Evolutionary conservation across 2,329 filamentous ascomycete species (phyloP), one percentile per base, ranked within the genome.

Genomic region (Colletotrichum sp.): DNA sequence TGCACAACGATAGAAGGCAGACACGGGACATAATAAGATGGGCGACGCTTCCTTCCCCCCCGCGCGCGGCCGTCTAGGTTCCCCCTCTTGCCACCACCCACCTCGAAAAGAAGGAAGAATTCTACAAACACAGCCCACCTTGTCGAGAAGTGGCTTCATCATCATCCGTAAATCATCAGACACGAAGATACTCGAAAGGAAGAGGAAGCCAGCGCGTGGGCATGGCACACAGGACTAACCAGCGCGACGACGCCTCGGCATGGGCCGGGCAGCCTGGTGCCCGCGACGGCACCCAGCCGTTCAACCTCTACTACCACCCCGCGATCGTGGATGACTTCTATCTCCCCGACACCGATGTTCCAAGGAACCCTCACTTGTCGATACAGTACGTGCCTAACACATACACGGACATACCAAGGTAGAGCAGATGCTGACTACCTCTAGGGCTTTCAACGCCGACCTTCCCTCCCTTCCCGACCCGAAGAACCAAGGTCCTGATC

Each of bases 41-140:
- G 13, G 6, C 13, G 61, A 10, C 61, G 28, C 57, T 61, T 39
- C 32, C 57, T 18, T 26, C 28, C 57, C 36, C 55, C 57, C 34
- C 24, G 24, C 16, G 26, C 18, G 26, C 18, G 68, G 26, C 68
- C 28, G 7, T 28, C 55, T 3, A 26, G 55, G 55, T 21, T 30
- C 16, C n/a, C 21, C 32, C n/a, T 70, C 57, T 52, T 6, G 57
- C 68, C 36, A 26, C 68, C 24, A 24, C 36, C 6, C 43, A 52
- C 43, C 3, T 52, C 28, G 12, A 24, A 21, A 21, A 43, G 52
- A 75, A 68, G 34, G 48, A 52, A 52, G 1, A 21, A 52, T 52
- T 28, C 57, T 59, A 57, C 21, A 71, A 65, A 64, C 73, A 72
- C 73, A 72, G 73, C 73, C 43, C 12, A 4, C 43, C 69, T 68